These are phyloP conservation scores for Candida lessepsii DNA, from an alignment of 805 yeast genomes.

Conservation along the genomic window DNA sequence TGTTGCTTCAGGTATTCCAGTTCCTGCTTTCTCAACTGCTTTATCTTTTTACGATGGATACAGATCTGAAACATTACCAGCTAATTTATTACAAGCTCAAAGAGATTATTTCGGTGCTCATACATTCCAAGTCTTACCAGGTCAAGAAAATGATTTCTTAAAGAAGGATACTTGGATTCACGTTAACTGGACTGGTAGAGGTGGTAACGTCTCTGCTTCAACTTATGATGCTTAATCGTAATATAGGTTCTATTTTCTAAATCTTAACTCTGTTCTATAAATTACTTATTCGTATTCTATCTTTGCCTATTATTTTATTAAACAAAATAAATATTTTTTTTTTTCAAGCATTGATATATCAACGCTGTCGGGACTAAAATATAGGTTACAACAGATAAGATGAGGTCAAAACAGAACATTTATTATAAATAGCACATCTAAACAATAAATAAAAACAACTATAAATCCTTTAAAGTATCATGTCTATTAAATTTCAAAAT, in stretches of 20 bases:
- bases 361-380: too few species aligned
- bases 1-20: constrained; percentile 85
- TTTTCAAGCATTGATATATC: too few species aligned
- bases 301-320: too few species aligned
- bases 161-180: constrained; percentile 85
- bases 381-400: too few species aligned
- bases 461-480: constrained; percentile 41
- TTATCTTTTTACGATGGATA: constrained; percentile 97
- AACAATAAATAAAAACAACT: neutral
- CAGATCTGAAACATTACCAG: constrained; percentile 94
- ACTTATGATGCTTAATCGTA: constrained; percentile 78
- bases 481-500: constrained; percentile 70
- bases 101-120: constrained; percentile 99
- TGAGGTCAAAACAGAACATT: constrained; percentile 2
- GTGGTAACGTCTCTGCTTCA: constrained; percentile 96
- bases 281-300: too few species aligned
- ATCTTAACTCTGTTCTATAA: too few species aligned
- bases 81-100: constrained; percentile 98
- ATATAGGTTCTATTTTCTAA: neutral
- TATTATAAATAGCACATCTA: constrained; percentile 1
- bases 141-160: constrained; percentile 69
- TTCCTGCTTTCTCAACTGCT: constrained; percentile 97
- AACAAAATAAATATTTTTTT: too few species aligned
- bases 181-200: constrained; percentile 98
- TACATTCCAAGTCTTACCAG: constrained; percentile 94